Conservation (phyloP, 139 green algal species). For the Desmodesmus armatus region DNA sequence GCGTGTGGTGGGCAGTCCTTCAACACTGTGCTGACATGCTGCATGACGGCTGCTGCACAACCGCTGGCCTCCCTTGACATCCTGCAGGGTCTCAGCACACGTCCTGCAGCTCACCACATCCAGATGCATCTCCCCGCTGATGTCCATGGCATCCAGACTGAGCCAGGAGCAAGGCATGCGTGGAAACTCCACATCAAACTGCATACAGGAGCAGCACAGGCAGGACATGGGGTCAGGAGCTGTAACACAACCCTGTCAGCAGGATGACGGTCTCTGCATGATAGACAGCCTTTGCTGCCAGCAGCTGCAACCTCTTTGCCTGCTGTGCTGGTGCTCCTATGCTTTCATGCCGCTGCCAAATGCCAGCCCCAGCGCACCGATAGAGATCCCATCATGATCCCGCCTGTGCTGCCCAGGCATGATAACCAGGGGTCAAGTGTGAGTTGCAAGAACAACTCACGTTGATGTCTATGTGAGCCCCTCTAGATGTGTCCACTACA, state of each 20-base stretch:
- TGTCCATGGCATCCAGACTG: slow-evolving; percentile 97
- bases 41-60: background rate
- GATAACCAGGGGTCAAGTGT: too few relatives aligned
- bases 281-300: too few relatives aligned
- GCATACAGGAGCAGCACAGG: slow-evolving; percentile 31
- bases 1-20: background rate
- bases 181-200: slow-evolving; percentile 95
- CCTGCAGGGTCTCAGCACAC: background rate
- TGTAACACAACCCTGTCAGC: too few relatives aligned
- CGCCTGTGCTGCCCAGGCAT: too few relatives aligned
- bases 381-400: too few relatives aligned
- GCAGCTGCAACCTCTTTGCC: too few relatives aligned
- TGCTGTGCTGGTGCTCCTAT: too few relatives aligned
- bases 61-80: too few relatives aligned
- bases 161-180: slow-evolving; percentile 92
- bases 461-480: slow-evolving; percentile 92
- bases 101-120: slow-evolving; percentile 78
- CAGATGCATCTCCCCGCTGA: slow-evolving; percentile 94
- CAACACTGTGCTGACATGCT: background rate
- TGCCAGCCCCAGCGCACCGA: too few relatives aligned
- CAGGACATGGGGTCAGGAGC: background rate
- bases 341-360: too few relatives aligned
- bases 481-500: slow-evolving; percentile 88
- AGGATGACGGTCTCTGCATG: too few relatives aligned
- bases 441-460: slow-evolving; percentile 53